Conservation (phyloP, 257 asterid species). For the Gynochthodes officinalis region DNA sequence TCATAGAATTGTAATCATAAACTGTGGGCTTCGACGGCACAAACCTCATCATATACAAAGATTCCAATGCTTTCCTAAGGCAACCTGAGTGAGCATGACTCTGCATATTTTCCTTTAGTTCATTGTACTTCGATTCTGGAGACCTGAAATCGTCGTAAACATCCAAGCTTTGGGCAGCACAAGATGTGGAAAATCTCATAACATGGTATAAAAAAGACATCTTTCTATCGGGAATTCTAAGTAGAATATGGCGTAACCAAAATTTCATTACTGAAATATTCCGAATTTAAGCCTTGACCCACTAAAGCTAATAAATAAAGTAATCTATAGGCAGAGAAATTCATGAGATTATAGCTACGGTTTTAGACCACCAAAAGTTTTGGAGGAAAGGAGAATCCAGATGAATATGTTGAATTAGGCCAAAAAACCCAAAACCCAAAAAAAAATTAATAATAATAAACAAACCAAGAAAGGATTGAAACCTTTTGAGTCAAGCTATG, state of each 20-base stretch:
- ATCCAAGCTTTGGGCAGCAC: conserved; percentile 18
- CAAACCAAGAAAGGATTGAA: background rate
- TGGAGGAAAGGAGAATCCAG: too few relatives aligned
- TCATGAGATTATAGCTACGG: conserved; percentile 6
- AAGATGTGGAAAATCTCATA: conserved; percentile 9
- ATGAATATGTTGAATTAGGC: background rate
- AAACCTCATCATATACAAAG: conserved; percentile 37
- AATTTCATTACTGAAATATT: conserved; percentile 3
- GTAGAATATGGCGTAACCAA: background rate
- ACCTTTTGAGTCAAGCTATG: background rate
- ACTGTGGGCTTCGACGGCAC: conserved; percentile 48
- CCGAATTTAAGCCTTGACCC: background rate
- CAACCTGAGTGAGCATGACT: conserved; percentile 43
- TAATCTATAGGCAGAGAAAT: background rate
- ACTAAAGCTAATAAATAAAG: background rate
- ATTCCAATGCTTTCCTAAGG: conserved; percentile 38
- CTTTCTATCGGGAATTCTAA: conserved; percentile 4
- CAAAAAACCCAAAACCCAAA: background rate
- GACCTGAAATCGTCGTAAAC: conserved; percentile 12
- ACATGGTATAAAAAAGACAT: conserved; percentile 4
- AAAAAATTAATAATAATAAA: too few relatives aligned
- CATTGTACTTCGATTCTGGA: conserved; percentile 24
- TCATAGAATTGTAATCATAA: conserved; percentile 47
- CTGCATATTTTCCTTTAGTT: conserved; percentile 43
- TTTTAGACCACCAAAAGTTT: background rate